Evolutionary conservation across 441 rosid genomes (phyloP), one percentile per base, ranked within the genome.

Genomic region (Dalechampia spathulata): DNA sequence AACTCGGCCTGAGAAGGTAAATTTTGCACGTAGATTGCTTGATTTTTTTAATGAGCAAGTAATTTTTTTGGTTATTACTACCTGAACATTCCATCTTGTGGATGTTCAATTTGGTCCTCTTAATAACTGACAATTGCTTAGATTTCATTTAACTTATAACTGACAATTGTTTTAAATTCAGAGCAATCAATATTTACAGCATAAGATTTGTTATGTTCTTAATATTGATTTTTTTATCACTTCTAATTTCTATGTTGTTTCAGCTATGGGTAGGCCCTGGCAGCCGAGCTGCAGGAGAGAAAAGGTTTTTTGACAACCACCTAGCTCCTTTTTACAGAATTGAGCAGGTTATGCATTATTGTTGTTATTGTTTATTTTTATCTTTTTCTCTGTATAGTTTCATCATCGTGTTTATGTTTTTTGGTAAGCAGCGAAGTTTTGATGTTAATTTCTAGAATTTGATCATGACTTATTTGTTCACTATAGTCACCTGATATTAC

Each of bases 251-350:
- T 34, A 28, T 58, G 46, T 43, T 75, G 47, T 72, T 78, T 71
- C 85, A 93, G 99, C 80, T 93, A 60, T 93, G 99, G 99, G 99
- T 93, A 56, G 97, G 96, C 53, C 80, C 91, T 63, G 93, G 99
- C 58, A 93, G 99, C 72, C 85, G 66, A 78, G 96, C 95, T 71
- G 96, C 96, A 21, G 86, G 74, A 70, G 95, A 93, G 79, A 93
- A 93, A 67, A 79, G 50, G 22, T 93, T 83, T 76, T 93, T 93
- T 66, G 96, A 93, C 76, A 79, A 68, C 64, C 93, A 85, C 65
- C 82, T 93, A 25, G 89, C 97, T 27, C 97, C 99, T 46, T 93
- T 93, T 71, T 93, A 93, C 78, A 81, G 99, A 81, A 93, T 90
- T 54, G 93, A 93, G 75, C 95, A 93, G 99, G 99, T 93, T 66